phyloP scores from a whole-genome alignment of 345 rosid genomes.

The Brassica cretica region DNA sequence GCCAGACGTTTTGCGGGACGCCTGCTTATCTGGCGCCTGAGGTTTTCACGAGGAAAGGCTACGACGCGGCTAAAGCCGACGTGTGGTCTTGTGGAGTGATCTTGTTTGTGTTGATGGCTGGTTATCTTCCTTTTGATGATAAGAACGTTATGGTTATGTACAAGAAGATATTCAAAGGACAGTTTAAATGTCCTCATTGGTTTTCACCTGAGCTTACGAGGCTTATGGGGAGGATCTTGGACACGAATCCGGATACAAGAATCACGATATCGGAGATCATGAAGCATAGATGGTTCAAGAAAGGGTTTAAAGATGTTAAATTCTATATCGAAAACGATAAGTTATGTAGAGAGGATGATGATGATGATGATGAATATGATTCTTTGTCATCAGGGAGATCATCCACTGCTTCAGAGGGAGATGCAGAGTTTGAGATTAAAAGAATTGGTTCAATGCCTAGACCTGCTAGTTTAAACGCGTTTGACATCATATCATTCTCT shows the following conservation, averaged over 20 bases:
- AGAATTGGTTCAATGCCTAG: slow-evolving; percentile 48
- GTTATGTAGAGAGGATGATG: slow-evolving; percentile 40
- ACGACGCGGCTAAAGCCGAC: slow-evolving; percentile 88
- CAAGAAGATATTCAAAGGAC: slow-evolving; percentile 72
- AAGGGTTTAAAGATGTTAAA: slow-evolving; percentile 54
- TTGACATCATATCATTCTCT: slow-evolving; percentile 83
- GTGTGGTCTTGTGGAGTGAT: slow-evolving; percentile 93
- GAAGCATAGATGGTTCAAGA: slow-evolving; percentile 78
- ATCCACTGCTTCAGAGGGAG: slow-evolving; percentile 42
- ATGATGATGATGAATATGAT: slow-evolving; percentile 35
- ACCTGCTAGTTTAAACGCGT: slow-evolving; percentile 70
- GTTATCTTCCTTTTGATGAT: slow-evolving; percentile 82
- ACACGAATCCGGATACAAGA: slow-evolving; percentile 75
- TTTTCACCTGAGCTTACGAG: slow-evolving; percentile 72
- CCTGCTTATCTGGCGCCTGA: slow-evolving; percentile 84
- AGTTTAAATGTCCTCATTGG: slow-evolving; percentile 81
- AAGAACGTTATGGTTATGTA: slow-evolving; percentile 78
- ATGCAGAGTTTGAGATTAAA: slow-evolving; percentile 26
- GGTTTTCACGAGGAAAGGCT: slow-evolving; percentile 72
- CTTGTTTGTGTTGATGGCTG: slow-evolving; percentile 76
- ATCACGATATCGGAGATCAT: slow-evolving; percentile 67
- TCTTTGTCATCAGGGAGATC: slow-evolving; percentile 42
- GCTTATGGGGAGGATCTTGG: slow-evolving; percentile 64
- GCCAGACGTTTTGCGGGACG: slow-evolving; percentile 86
- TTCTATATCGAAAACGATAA: slow-evolving; percentile 49